Evolutionary conservation across 116 monocot genomes (phyloP).

Genomic region (Phalaenopsis hybrid): DNA sequence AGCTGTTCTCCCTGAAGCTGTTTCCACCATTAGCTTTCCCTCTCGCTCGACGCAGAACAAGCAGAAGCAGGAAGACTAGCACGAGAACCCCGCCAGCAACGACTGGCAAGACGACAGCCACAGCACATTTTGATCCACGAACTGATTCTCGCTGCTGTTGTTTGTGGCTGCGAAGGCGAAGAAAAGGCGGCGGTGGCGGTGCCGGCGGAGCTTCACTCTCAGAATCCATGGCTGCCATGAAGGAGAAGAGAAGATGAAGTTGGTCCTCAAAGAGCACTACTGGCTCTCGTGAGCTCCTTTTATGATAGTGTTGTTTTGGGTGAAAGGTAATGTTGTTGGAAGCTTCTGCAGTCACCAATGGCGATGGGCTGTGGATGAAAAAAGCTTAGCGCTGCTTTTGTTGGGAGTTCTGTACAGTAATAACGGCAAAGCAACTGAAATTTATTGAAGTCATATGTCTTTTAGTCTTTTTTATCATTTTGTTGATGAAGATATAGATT

Average conservation of each 20-base stretch:
- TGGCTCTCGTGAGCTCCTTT: not conserved
- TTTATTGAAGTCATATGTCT: not conserved
- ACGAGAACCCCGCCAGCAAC: slow-evolving; percentile 6
- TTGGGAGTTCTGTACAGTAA: not conserved
- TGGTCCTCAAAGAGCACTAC: not conserved
- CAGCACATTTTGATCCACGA: slow-evolving; percentile 10
- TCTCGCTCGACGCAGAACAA: slow-evolving; percentile 22
- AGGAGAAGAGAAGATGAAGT: slow-evolving; percentile 5
- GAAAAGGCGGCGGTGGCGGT: not conserved
- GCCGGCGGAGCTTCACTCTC: not conserved
- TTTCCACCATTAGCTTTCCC: not conserved
- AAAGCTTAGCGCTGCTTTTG: slow-evolving; percentile 1
- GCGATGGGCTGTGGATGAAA: not conserved
- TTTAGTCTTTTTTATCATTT: not conserved
- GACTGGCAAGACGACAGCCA: slow-evolving; percentile 24
- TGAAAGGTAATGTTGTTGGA: slow-evolving; percentile 6
- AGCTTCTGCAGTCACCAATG: slow-evolving; percentile 4
- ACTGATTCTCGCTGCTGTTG: slow-evolving; percentile 4
- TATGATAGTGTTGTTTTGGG: not conserved
- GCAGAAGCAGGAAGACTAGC: slow-evolving; percentile 11
- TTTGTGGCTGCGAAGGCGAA: not conserved
- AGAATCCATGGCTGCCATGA: not conserved
- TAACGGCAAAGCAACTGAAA: not conserved
- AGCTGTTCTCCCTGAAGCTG: slow-evolving; percentile 17
- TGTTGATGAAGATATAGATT: not conserved